Evolutionary conservation across 1,284 basidiomycete species (phyloP).

Genomic region (Apiotrichum mycotoxinovorans): DNA sequence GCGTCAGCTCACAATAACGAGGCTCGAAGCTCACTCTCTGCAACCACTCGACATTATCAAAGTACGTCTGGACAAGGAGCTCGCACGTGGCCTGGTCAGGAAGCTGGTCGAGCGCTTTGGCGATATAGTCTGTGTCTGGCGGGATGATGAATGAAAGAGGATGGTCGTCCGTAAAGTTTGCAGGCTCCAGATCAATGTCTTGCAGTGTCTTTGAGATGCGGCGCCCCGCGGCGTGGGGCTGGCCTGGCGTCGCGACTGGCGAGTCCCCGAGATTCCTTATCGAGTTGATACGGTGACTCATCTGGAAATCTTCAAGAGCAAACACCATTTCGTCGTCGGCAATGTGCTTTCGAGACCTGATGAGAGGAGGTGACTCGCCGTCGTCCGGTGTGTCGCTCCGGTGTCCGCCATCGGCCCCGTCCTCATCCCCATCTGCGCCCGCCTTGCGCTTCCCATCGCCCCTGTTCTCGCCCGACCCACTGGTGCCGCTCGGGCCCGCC

Average conservation of each 20-base stretch:
- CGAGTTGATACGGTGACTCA: conserved; percentile 21
- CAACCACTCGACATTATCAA: conserved; percentile 24
- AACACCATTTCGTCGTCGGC: conserved; percentile 24
- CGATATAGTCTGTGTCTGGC: conserved; percentile 14
- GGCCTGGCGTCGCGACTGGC: no score
- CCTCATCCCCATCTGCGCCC: not conserved
- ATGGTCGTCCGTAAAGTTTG: conserved; percentile 3
- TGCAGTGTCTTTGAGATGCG: no score
- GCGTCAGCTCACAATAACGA: not conserved
- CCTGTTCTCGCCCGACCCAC: not conserved
- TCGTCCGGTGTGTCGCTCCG: not conserved
- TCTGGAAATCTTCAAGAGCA: conserved; percentile 23
- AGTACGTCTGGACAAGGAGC: conserved; percentile 19
- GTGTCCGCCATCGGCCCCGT: no score
- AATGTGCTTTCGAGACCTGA: conserved; percentile 11
- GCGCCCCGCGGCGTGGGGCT: no score
- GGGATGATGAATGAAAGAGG: conserved; percentile 18
- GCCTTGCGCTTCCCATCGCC: not conserved
- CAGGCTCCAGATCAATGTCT: no score
- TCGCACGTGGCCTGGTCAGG: conserved; percentile 16
- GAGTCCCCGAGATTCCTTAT: conserved; percentile 16
- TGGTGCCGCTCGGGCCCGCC: not conserved
- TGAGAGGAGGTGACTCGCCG: not conserved
- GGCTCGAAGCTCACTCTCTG: conserved; percentile 8
- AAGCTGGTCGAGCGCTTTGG: conserved; percentile 12